These are phyloP conservation scores for Lasiodiplodia sp. DNA, from an alignment of 2,329 filamentous ascomycete genomes.

Conservation along the genomic window DNA sequence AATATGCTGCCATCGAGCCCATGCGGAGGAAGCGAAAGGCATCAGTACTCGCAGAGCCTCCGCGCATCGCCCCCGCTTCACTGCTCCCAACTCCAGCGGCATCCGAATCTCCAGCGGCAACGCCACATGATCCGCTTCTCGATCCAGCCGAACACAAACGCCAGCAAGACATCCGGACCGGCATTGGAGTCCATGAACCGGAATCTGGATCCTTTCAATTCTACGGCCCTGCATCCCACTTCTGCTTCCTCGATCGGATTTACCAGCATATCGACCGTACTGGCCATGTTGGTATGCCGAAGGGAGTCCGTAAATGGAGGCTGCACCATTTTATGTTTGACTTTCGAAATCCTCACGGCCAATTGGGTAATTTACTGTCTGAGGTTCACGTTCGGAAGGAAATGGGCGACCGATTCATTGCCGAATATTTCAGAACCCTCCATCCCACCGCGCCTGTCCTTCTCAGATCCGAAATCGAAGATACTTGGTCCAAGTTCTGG, in stretches of 20 bases:
- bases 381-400: constrained; percentile 7
- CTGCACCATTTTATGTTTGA: constrained; percentile 14
- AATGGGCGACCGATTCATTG: constrained; percentile 5
- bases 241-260: constrained; percentile 4
- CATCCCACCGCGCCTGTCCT: constrained; percentile 35
- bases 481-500: constrained; percentile 47
- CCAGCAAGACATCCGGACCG: constrained; percentile 7
- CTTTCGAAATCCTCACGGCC: neutral
- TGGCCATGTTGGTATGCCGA: constrained; percentile 6
- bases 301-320: constrained; percentile 7
- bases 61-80: neutral
- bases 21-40: neutral
- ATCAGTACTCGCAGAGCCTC: neutral
- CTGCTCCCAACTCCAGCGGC: neutral
- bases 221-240: constrained; percentile 9
- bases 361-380: neutral
- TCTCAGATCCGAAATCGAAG: constrained; percentile 48
- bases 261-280: constrained; percentile 15
- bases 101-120: neutral
- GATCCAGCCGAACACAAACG: constrained; percentile 1
- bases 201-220: constrained; percentile 7
- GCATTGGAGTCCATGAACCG: constrained; percentile 4
- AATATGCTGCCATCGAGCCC: neutral
- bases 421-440: constrained; percentile 1
- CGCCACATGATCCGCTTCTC: neutral